These are phyloP conservation scores for Thalassia testudinum DNA, from an alignment of 116 monocot species.

Conservation along the genomic window DNA sequence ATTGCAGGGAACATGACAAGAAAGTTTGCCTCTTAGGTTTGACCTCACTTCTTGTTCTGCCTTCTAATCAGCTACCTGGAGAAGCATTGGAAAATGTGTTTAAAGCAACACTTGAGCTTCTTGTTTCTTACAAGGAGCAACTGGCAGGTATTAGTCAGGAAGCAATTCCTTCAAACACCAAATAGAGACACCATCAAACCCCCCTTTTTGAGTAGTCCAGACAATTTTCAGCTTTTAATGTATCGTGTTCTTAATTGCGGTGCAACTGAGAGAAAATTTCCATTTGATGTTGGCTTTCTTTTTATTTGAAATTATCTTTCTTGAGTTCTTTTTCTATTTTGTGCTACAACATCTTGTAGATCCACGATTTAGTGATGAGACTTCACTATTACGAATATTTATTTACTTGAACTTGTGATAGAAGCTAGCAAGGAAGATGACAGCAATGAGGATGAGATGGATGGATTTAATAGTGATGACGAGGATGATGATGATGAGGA, in stretches of 20 bases:
- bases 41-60: constrained; percentile 74
- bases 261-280: no score
- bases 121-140: constrained; percentile 87
- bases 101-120: constrained; percentile 69
- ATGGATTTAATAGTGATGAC: constrained; percentile 65
- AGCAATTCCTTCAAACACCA: no score
- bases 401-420: neutral
- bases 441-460: constrained; percentile 78
- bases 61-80: constrained; percentile 44
- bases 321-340: no score
- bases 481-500: constrained; percentile 68
- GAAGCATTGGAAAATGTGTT: constrained; percentile 72
- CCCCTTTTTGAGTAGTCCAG: no score
- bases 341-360: no score
- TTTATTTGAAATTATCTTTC: no score
- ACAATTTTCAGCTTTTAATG: no score
- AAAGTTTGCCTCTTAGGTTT: constrained; percentile 93
- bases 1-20: constrained; percentile 86
- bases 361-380: no score
- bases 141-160: constrained; percentile 74
- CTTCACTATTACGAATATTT: no score
- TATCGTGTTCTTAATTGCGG: no score
- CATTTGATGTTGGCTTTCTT: no score
- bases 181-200: no score
- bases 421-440: constrained; percentile 74